Base-by-base conservation (phyloP, 768 basidiomycete genomes). In the Suillus clintonianus region DNA sequence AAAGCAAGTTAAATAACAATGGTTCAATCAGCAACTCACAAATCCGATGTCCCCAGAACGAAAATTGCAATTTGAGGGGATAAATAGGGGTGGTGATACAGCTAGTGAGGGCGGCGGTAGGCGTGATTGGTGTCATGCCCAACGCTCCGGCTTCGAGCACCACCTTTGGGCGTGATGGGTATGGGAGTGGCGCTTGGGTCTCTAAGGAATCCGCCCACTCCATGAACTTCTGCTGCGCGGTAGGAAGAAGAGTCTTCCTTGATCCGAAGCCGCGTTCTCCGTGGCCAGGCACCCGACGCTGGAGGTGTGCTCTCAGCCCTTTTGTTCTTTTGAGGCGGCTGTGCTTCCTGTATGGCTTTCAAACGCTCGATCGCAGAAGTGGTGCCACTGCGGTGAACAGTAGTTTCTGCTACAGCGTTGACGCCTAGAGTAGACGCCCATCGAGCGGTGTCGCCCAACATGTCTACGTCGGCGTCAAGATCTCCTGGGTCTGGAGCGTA, bases 221-320 rank as follows among this genome's bases (percentile, higher is more conserved):
- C 56, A 5, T 27, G 9, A n/a, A 65, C 51, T 41, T 65, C 66
- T 22, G 64, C 64, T 9, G 34, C 30, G 36, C 56, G 62, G 50
- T 59, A 55, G 11, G 64, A 59, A 24, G 62, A 51, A 8, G 55
- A 22, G 42, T 61, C 61, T 27, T 74, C 68, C 56, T 62, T 67
- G 53, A 37, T 27, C 15, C 59, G 45, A 27, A 48, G 37, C 59
- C 72, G 66, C 48, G 64, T 54, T 43, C 54, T 61, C 27, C 64
- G 65, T 24, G 55, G 45, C 69, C 75, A 77, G 15, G 34, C 66
- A 22, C 69, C 64, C 9, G 73, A 65, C 5, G 71, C 73, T 13
- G 74, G 68, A 0, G 74, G 74, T 5, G 74, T 72, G 11, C 74
- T 75, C 62, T 74, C 74, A 56, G 75, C 68, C 37, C 74, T 67